These are phyloP conservation scores for Naganishia friedmannii DNA, from an alignment of 768 basidiomycete species.

Conservation along the genomic window DNA sequence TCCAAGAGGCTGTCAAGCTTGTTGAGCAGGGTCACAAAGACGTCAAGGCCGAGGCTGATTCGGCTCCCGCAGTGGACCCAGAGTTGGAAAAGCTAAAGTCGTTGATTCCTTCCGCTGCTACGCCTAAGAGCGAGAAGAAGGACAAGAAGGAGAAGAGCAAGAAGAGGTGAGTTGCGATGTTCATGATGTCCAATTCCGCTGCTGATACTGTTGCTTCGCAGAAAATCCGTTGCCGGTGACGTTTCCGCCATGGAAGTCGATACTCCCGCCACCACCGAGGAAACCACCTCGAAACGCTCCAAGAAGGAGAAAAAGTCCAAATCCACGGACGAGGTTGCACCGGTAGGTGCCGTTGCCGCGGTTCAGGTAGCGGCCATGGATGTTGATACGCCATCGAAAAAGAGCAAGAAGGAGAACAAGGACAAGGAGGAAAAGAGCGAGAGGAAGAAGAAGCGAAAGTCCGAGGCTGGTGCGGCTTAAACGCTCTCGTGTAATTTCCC, in stretches of 20 bases:
- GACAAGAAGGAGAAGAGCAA: slow-evolving; percentile 39
- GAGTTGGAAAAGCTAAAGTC: slow-evolving; percentile 46
- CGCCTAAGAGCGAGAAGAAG: slow-evolving; percentile 38
- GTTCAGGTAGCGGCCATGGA: slow-evolving; percentile 24
- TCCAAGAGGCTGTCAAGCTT: slow-evolving; percentile 47
- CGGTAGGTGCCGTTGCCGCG: background rate
- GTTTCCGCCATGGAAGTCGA: slow-evolving; percentile 29
- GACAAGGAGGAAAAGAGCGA: slow-evolving; percentile 40
- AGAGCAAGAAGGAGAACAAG: slow-evolving; percentile 37
- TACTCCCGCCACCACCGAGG: slow-evolving; percentile 16
- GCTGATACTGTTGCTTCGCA: background rate
- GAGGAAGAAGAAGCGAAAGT: slow-evolving; percentile 49
- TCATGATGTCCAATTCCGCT: background rate
- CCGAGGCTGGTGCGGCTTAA: slow-evolving; percentile 12
- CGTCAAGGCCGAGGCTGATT: slow-evolving; percentile 27
- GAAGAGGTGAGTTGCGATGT: slow-evolving; percentile 30
- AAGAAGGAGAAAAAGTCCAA: slow-evolving; percentile 37
- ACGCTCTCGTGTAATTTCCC: background rate
- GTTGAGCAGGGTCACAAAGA: slow-evolving; percentile 44
- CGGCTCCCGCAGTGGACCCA: slow-evolving; percentile 38
- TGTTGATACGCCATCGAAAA: slow-evolving; percentile 24
- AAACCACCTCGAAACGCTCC: slow-evolving; percentile 30
- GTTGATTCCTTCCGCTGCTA: slow-evolving; percentile 26
- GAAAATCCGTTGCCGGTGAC: slow-evolving; percentile 29
- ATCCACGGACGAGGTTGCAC: slow-evolving; percentile 1